These are phyloP conservation scores for Boletus vinaceobasis DNA, from an alignment of 768 basidiomycete genomes.

Conservation along the genomic window DNA sequence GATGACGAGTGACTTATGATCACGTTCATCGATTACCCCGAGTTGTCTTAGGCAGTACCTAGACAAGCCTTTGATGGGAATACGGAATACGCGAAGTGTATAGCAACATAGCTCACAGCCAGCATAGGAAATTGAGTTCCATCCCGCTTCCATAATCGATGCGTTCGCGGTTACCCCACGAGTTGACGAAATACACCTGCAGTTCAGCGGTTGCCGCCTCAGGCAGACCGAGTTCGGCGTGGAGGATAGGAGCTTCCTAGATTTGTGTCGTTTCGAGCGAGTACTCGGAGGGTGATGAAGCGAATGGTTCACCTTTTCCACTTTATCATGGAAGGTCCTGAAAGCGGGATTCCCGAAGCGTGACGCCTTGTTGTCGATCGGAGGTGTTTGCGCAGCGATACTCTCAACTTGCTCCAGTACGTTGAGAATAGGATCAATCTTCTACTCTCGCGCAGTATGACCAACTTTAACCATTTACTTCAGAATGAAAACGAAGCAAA, in stretches of 20 bases:
- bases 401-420: conserved; percentile 66
- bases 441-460: conserved; percentile 41
- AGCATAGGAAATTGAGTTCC: conserved; percentile 97
- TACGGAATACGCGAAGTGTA: neutral
- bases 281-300: neutral
- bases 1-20: conserved; percentile 74
- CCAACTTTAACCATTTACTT: neutral
- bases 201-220: conserved; percentile 62
- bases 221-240: conserved; percentile 59
- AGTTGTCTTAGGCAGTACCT: conserved; percentile 82
- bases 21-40: conserved; percentile 56
- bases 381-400: conserved; percentile 68
- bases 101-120: conserved; percentile 62
- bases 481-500: conserved; percentile 8
- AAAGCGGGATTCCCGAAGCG: conserved; percentile 98
- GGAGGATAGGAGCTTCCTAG: conserved; percentile 56
- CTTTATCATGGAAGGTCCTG: conserved; percentile 82
- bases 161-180: conserved; percentile 88
- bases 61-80: neutral
- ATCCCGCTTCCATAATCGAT: conserved; percentile 99
- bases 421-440: conserved; percentile 54
- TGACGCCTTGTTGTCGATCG: conserved; percentile 86
- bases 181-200: conserved; percentile 74
- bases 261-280: neutral
- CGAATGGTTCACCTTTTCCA: conserved; percentile 52